Percentiles rank a stretch among this genome's conserved stretches.
Evolutionary conservation across 2,329 filamentous ascomycete species (phyloP).

Genomic region (Fusarium verticillioides): DNA sequence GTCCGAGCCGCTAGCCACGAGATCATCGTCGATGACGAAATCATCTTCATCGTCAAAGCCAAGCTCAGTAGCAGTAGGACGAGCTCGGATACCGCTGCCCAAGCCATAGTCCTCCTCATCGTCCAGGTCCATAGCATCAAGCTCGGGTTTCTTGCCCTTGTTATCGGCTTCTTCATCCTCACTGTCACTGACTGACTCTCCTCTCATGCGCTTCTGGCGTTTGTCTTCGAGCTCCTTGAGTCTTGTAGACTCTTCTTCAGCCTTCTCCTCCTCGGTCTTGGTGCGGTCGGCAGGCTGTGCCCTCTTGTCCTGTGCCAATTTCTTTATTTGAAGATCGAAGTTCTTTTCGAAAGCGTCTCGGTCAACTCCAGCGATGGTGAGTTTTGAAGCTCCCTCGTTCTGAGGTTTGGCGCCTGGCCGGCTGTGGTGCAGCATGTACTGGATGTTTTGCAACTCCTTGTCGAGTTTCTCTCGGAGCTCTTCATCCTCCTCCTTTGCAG

Average conservation of each 20-base stretch:
- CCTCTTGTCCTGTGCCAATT: conserved; percentile 85
- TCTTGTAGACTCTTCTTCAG: conserved; percentile 78
- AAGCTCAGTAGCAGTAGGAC: conserved; percentile 68
- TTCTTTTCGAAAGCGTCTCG: conserved; percentile 80
- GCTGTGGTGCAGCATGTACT: conserved; percentile 71
- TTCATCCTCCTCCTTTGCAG: conserved; percentile 91
- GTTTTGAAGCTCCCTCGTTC: conserved; percentile 37
- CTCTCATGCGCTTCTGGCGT: conserved; percentile 86
- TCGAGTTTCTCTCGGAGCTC: conserved; percentile 87
- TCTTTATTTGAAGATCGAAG: conserved; percentile 85
- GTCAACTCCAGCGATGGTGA: conserved; percentile 64
- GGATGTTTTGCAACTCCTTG: conserved; percentile 81
- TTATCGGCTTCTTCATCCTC: conserved; percentile 64
- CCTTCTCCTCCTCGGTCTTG: conserved; percentile 89
- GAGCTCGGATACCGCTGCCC: conserved; percentile 67
- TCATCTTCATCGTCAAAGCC: conserved; percentile 94
- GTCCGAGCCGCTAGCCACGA: conserved; percentile 84
- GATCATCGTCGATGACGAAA: conserved; percentile 88
- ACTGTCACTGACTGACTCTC: conserved; percentile 76
- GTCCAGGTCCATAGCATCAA: conserved; percentile 51
- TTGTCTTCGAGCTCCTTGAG: conserved; percentile 86
- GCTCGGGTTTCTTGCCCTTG: conserved; percentile 51
- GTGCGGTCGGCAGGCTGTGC: conserved; percentile 88
- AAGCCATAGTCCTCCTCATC: conserved; percentile 68
- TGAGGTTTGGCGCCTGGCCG: conserved; percentile 54